Evolutionary conservation across 2,329 filamentous ascomycete genomes (phyloP), one percentile per base, ranked within the genome.

Genomic region (Gnomoniopsis sp.): DNA sequence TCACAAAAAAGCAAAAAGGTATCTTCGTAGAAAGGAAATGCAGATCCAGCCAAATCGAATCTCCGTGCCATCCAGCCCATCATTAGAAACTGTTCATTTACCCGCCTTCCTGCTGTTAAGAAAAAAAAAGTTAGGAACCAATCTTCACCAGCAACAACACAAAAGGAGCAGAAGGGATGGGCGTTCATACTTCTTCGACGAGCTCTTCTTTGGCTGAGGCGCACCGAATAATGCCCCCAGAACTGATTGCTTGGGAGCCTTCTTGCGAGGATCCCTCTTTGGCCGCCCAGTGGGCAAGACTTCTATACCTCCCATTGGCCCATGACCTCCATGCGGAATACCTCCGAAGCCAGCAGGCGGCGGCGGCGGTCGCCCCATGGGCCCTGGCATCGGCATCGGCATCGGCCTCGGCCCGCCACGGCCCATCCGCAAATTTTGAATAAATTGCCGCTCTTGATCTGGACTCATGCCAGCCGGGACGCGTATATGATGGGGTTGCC

Each of bases 151-250:
- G 15, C 4, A 30, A 41, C 4, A 30, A 33, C 10, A 19, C 12
- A 23, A 52, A 2, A 46, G 30, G 23, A 12, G 50, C 52, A 41
- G 17, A 22, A 55, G 49, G 38, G 33, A 65, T 11, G 44, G 44
- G 44, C 44, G 44, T 21, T 47, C 69, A 64, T 60, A 72, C 71
- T 69, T 72, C 64, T 67, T 76, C 33, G 62, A 51, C 21, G 48
- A 36, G 8, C 49, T 38, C 44, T 59, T 62, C 62, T 70, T 72
- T 10, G 64, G 50, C 19, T 68, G 66, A 49, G 67, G 67, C 8
- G 65, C 65, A 3, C 63, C 65, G 56, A 46, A 47, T 41, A 61
- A 44, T 3, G 6, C 12, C 6, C 44, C 21, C 57, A 54, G 59
- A 26, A 38, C 48, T 17, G 54, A 33, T 2, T 54, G 33, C 34